These are phyloP conservation scores for Talaromyces nanjingensis DNA, from an alignment of 495 filamentous ascomycete genomes.

Conservation along the genomic window DNA sequence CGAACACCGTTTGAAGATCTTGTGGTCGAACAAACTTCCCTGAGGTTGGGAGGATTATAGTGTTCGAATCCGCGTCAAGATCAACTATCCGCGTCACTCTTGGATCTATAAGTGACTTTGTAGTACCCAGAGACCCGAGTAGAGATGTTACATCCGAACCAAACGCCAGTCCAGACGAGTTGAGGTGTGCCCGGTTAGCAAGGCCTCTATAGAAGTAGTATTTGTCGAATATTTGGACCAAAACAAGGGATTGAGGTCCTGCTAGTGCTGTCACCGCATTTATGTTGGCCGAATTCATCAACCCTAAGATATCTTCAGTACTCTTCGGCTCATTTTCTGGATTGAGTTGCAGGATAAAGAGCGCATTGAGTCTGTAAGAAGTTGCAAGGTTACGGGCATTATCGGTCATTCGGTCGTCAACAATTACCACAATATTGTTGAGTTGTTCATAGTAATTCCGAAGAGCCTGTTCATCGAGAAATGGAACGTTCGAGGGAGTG, in stretches of 20 bases:
- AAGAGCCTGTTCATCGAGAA: constrained; percentile 6
- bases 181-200: constrained; percentile 5
- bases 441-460: constrained; percentile 6
- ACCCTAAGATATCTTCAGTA: background rate
- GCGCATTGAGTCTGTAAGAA: constrained; percentile 17
- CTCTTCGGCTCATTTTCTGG: constrained; percentile 3
- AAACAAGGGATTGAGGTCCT: constrained; percentile 8
- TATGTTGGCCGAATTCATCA: constrained; percentile 7
- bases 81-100: background rate
- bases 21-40: constrained; percentile 1
- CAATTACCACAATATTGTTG: constrained; percentile 14
- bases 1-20: constrained; percentile 5
- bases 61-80: background rate
- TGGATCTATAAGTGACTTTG: constrained; percentile 3
- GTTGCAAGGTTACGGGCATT: constrained; percentile 19
- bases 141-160: constrained; percentile 7
- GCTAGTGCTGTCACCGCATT: constrained; percentile 10
- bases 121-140: constrained; percentile 1
- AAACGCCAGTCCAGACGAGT: constrained; percentile 4
- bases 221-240: constrained; percentile 6
- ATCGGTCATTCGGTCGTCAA: constrained; percentile 20
- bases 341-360: constrained; percentile 20
- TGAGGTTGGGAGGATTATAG: constrained; percentile 4
- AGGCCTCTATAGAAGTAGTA: constrained; percentile 9
- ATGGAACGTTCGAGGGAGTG: constrained; percentile 6